Evolutionary conservation across 1,284 basidiomycete species (phyloP).

Genomic region (Fistulinella cinereoalba): DNA sequence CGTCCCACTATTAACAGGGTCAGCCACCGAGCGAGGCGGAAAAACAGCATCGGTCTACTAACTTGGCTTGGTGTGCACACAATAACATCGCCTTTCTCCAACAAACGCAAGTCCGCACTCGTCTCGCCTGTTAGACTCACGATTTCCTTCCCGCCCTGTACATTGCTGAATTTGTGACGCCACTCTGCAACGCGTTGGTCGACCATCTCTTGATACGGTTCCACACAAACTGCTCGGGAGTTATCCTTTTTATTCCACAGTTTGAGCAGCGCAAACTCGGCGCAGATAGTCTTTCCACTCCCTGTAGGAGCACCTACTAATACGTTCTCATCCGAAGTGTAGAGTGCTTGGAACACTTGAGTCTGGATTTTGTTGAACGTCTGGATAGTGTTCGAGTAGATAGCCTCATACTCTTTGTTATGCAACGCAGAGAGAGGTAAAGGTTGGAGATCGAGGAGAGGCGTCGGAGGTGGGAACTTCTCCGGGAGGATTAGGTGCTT

Average conservation of each 20-base stretch:
- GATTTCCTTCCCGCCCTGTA: conserved; percentile 91
- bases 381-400: conserved; percentile 77
- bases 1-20: conserved; percentile 76
- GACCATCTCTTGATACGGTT: conserved; percentile 97
- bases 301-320: conserved; percentile 96
- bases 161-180: conserved; percentile 76
- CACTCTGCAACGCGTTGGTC: conserved; percentile 88
- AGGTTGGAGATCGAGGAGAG: conserved; percentile 90
- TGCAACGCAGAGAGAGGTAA: conserved; percentile 89
- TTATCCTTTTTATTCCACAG: conserved; percentile 90
- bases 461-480: conserved; percentile 92
- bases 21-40: conserved; percentile 4
- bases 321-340: conserved; percentile 94
- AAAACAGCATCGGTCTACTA: conserved; percentile 19
- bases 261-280: conserved; percentile 91
- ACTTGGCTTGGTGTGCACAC: conserved; percentile 89
- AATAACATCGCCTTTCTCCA: conserved; percentile 91
- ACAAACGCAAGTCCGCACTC: conserved; percentile 85
- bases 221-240: conserved; percentile 90
- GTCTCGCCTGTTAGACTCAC: conserved; percentile 93
- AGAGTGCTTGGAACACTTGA: conserved; percentile 97
- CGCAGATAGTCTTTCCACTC: conserved; percentile 96
- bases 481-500: conserved; percentile 97
- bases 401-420: conserved; percentile 85
- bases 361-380: conserved; percentile 99